A percentile compares a stretch with the other conserved stretches of the same genome.
phyloP scores from a whole-genome alignment of 306 rosid genomes.

The Albizia julibrissin region DNA sequence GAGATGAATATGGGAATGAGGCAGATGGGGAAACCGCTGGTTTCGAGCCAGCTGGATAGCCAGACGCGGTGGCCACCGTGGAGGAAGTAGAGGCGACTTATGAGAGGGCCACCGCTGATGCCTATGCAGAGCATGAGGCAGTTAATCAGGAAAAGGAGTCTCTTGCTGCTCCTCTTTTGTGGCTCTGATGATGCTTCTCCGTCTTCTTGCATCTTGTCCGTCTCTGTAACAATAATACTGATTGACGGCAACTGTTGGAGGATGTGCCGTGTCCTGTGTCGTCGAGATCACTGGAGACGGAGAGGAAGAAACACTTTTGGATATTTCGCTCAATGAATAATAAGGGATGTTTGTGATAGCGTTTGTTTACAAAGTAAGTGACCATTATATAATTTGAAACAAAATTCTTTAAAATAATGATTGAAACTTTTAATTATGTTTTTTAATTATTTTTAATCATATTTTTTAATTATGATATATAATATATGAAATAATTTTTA shows the following conservation, averaged over 20 bases:
- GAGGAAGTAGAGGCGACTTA: slow-evolving; percentile 75
- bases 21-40: slow-evolving; percentile 68
- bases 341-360: no score
- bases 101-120: slow-evolving; percentile 64
- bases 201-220: background rate
- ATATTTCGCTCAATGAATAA: background rate
- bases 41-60: slow-evolving; percentile 73
- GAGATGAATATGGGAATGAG: slow-evolving; percentile 53
- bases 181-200: background rate
- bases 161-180: slow-evolving; percentile 27
- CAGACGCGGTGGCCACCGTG: slow-evolving; percentile 85
- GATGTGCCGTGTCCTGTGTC: background rate
- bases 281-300: background rate
- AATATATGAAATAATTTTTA: no score
- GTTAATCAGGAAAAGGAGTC: slow-evolving; percentile 46
- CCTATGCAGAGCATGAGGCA: slow-evolving; percentile 55
- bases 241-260: background rate
- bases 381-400: no score
- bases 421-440: no score
- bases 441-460: no score
- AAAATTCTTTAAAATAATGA: no score
- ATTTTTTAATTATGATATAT: no score
- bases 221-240: background rate
- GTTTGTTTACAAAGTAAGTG: no score
- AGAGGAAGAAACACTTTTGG: background rate